A percentile compares a stretch with the other conserved stretches of the same genome.
phyloP scores from a whole-genome alignment of 192 early-diverging fungal species.

The Haplosporangium gracile region DNA sequence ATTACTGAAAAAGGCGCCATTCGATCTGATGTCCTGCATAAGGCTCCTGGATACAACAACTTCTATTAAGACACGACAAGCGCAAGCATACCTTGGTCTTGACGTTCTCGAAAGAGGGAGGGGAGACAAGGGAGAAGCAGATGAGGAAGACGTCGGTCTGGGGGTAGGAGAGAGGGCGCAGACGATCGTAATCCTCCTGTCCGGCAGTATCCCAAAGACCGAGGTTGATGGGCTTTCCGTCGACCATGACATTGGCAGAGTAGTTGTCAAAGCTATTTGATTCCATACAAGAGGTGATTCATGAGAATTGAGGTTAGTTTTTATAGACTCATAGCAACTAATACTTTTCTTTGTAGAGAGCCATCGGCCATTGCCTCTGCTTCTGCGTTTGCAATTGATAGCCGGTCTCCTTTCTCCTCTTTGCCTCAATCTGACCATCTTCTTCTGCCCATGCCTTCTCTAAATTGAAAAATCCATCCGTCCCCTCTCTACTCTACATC shows the following conservation, averaged over 20 bases:
- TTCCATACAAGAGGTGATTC: neutral
- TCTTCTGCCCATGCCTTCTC: neutral
- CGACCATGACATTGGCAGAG: slow-evolving; percentile 98
- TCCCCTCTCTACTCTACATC: neutral
- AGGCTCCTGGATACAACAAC: neutral
- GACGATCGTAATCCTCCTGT: slow-evolving; percentile 97
- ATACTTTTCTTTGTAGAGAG: too few relatives aligned
- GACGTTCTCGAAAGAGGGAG: slow-evolving; percentile 96
- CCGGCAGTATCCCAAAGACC: slow-evolving; percentile 98
- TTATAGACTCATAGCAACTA: too few relatives aligned
- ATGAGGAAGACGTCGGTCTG: slow-evolving; percentile 98
- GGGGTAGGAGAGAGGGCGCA: slow-evolving; percentile 96
- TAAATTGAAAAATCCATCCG: neutral
- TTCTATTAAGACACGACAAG: neutral
- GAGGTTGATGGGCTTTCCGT: slow-evolving; percentile 96
- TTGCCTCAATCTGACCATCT: neutral
- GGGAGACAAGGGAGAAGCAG: slow-evolving; percentile 96
- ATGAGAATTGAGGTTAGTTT: too few relatives aligned
- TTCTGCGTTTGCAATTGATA: too few relatives aligned
- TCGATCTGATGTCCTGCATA: neutral
- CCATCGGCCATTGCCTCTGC: too few relatives aligned
- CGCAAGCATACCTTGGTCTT: slow-evolving; percentile 81
- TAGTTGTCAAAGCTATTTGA: slow-evolving; percentile 92
- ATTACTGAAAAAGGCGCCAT: neutral
- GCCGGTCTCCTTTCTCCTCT: neutral